These are phyloP conservation scores for Alternaria sp. DNA, from an alignment of 2,329 filamentous ascomycete species.

Conservation along the genomic window DNA sequence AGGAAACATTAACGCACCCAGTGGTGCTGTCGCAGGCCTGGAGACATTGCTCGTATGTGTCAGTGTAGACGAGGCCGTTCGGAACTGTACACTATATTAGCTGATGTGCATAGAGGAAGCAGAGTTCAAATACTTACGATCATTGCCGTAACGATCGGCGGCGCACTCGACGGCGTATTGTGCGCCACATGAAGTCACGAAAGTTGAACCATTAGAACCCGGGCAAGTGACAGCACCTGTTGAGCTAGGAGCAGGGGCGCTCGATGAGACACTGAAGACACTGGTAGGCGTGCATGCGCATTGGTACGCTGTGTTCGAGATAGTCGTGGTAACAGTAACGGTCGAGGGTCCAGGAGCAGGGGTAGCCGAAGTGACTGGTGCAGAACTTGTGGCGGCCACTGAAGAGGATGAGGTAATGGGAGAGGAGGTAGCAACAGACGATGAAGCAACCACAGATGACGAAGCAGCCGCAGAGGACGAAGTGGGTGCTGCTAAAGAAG, in stretches of 20 bases:
- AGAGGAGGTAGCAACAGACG: background rate
- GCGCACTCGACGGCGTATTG: conserved; percentile 35
- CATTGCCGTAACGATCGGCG: conserved; percentile 33
- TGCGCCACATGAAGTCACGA: conserved; percentile 28
- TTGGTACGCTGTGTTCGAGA: conserved; percentile 14
- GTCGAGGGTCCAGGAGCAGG: conserved; percentile 9
- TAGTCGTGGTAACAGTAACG: conserved; percentile 22
- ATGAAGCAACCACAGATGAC: too few relatives aligned
- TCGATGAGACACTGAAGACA: background rate
- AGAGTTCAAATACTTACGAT: conserved; percentile 20
- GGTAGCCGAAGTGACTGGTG: background rate
- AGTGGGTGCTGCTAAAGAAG: background rate
- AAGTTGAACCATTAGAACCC: conserved; percentile 18
- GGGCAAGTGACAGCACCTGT: conserved; percentile 23
- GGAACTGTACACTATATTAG: conserved; percentile 19
- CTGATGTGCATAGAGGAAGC: too few relatives aligned
- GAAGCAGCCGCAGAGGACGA: too few relatives aligned
- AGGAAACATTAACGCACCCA: conserved; percentile 36
- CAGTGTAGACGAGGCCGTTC: conserved; percentile 14
- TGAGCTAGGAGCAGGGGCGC: background rate
- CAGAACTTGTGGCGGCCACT: background rate
- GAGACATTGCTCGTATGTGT: conserved; percentile 28
- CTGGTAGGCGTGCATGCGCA: conserved; percentile 21
- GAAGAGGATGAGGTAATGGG: background rate
- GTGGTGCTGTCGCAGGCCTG: conserved; percentile 29